Percentiles rank a stretch among this genome's conserved stretches.
These are phyloP conservation scores for Cinchona pubescens DNA, from an alignment of 257 asterid genomes.

Conservation along the genomic window DNA sequence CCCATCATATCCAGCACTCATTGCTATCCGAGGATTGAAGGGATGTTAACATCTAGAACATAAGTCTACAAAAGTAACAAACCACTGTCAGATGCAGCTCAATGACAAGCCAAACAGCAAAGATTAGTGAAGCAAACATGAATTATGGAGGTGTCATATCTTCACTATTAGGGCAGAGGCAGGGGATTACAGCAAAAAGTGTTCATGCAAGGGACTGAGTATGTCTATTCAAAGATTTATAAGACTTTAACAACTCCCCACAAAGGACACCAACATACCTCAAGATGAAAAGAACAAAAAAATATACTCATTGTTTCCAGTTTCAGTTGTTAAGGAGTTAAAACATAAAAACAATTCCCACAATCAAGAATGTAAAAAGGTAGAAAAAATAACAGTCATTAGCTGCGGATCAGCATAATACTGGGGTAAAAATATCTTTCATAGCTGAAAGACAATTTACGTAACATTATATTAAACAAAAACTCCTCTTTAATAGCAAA, in stretches of 20 bases:
- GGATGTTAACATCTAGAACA: constrained; percentile 97
- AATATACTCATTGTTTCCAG: background rate
- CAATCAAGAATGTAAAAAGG: background rate
- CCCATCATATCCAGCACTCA: constrained; percentile 99
- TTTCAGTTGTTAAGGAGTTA: background rate
- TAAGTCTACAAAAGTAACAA: constrained; percentile 55
- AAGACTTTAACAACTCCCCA: no score
- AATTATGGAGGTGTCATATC: background rate
- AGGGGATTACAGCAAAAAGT: background rate
- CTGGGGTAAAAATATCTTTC: background rate
- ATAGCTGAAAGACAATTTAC: background rate
- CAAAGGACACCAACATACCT: background rate
- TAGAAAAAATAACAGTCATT: background rate
- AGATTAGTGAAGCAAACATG: background rate
- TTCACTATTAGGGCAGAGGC: background rate
- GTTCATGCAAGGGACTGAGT: background rate
- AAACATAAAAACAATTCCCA: background rate
- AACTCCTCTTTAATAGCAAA: background rate
- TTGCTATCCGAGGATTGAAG: constrained; percentile 93
- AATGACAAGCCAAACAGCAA: background rate
- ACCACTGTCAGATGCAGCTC: background rate
- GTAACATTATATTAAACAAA: background rate
- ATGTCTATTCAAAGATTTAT: background rate
- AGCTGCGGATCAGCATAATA: background rate
- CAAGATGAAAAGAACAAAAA: background rate